A percentile compares a stretch with the other conserved stretches of the same genome.
Evolutionary conservation across 1,284 basidiomycete species (phyloP).

Genomic region (Mycena sp.): DNA sequence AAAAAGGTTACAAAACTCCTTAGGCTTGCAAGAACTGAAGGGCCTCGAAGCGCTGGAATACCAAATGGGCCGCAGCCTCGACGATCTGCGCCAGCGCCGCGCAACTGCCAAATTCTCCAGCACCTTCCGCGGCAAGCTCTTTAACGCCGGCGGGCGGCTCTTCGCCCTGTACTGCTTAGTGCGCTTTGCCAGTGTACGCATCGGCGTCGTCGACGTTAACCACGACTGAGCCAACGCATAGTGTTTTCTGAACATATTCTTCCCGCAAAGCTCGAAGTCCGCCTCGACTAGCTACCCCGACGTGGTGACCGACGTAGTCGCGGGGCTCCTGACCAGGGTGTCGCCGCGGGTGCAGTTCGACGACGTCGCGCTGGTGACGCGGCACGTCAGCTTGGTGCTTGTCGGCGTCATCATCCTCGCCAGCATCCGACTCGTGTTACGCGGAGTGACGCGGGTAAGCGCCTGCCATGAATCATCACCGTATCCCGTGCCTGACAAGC

Average conservation of each 20-base stretch:
- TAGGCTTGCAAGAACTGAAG: constrained; percentile 60
- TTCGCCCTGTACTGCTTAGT: constrained; percentile 78
- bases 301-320: constrained; percentile 65
- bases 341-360: constrained; percentile 42
- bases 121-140: constrained; percentile 64
- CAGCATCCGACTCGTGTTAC: constrained; percentile 72
- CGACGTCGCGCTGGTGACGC: constrained; percentile 49
- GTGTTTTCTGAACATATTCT: constrained; percentile 68
- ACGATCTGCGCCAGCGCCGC: constrained; percentile 57
- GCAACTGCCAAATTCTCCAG: constrained; percentile 58
- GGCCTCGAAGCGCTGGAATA: constrained; percentile 74
- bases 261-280: constrained; percentile 42
- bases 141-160: constrained; percentile 56
- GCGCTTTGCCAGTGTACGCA: constrained; percentile 70
- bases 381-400: constrained; percentile 74
- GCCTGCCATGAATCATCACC: constrained; percentile 2
- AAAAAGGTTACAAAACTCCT: constrained; percentile 27
- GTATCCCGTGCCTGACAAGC: not conserved
- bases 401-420: constrained; percentile 79
- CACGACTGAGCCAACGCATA: constrained; percentile 37
- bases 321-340: constrained; percentile 52
- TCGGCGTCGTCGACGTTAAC: constrained; percentile 3
- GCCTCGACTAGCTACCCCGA: constrained; percentile 55
- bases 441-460: constrained; percentile 70
- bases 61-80: constrained; percentile 71